Base-by-base conservation (phyloP, 352 stramenopile genomes). In the Hyaloperonospora brassicae region DNA sequence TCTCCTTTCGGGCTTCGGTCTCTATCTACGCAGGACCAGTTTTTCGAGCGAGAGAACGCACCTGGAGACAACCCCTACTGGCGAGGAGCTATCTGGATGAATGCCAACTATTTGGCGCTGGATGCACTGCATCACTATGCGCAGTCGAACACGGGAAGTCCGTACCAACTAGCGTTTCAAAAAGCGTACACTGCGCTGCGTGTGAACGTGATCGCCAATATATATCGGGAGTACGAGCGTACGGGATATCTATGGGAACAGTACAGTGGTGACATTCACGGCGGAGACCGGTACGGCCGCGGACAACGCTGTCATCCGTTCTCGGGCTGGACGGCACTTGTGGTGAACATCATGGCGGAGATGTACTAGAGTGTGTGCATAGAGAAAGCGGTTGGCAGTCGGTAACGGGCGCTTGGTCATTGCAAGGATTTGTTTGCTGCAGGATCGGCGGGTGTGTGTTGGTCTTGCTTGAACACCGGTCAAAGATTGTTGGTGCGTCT, bases 31-130 rank as follows among this genome's bases (percentile, higher is more conserved):
- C 63, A 41, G 1, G 83, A 96, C 52, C 52, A 76, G 31, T 92
- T 96, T 25, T 97, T 95, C 62, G 79, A 94, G 48, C 73, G 79
- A 22, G 82, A 86, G 52, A 97, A 97, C 40, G 82, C 87, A 5
- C 77, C 84, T n/a, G 86, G 87, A 4, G 87, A 97, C 59, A 87
- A 89, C 36, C 87, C 88, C 27, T 96, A 96, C 69, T 98, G 92
- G 92, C 80, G 93, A 47, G 93, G 93, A 36, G 76, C 90, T 36
- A 96, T 98, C 54, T 98, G 93, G 93, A 90, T 97, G 50, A 96
- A 96, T 57, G 62, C 87, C 13, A 98, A 98, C 69, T 98, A 95
- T 61, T 67, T 98, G 24, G 87, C 86, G 46, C 55, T 97, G 27
- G 69, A 79, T 59, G 84, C 86, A 22, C 69, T 96, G 25, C 70